Conservation (phyloP, 768 basidiomycete genomes). For the Russula dissimulans region DNA sequence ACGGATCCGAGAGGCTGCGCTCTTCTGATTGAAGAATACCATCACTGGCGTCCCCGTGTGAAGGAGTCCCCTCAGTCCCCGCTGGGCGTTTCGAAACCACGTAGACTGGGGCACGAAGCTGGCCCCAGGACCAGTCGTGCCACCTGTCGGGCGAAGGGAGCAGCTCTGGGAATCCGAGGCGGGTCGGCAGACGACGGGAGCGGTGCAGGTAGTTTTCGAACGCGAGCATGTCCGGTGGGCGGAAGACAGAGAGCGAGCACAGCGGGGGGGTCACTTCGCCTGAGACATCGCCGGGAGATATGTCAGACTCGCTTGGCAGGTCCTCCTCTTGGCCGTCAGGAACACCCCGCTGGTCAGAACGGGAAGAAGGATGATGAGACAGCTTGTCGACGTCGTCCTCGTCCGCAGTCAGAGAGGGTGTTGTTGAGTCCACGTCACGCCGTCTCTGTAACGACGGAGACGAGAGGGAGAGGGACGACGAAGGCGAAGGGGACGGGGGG, state of each 20-base stretch:
- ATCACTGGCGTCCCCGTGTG: not conserved
- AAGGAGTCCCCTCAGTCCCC: not conserved
- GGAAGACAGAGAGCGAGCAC: slow-evolving; percentile 15
- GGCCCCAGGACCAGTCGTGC: slow-evolving; percentile 21
- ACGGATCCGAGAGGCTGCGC: not conserved
- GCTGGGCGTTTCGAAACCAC: slow-evolving; percentile 10
- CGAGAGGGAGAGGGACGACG: not conserved
- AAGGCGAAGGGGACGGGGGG: not conserved
- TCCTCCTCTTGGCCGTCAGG: not conserved
- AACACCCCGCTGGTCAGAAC: not conserved
- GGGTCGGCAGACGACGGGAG: slow-evolving; percentile 18
- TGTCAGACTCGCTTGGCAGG: not conserved
- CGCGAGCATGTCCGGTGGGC: slow-evolving; percentile 14
- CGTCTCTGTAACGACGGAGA: not conserved
- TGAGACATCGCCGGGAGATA: not conserved
- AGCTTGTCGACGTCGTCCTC: slow-evolving; percentile 14
- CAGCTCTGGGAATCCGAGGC: slow-evolving; percentile 15
- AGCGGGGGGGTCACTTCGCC: not conserved
- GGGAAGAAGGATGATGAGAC: not conserved
- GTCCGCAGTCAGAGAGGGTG: slow-evolving; percentile 13
- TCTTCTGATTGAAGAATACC: not conserved
- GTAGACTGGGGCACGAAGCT: slow-evolving; percentile 18
- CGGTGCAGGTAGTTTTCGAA: slow-evolving; percentile 20
- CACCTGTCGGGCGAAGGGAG: slow-evolving; percentile 12
- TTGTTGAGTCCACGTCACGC: not conserved